Base-by-base conservation (phyloP, 768 basidiomycete species). In the Trichaptum fuscoviolaceum region DNA sequence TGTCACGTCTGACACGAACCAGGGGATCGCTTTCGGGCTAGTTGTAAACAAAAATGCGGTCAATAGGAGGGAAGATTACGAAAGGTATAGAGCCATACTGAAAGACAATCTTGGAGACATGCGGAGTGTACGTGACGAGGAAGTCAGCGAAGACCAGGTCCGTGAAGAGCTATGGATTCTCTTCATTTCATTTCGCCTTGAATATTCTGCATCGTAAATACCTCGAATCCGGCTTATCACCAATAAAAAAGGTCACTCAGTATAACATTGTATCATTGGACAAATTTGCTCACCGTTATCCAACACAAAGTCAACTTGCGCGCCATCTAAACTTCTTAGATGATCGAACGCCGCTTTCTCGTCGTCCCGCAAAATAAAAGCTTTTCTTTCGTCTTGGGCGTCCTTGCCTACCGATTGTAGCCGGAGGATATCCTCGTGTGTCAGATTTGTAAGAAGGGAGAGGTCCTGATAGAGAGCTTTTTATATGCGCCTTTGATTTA, bases 1-100 rank as follows among this genome's bases (percentile, higher is more conserved):
- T 4, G 92, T 91, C 27, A 96, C 95, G 74, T 97, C 94, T 12
- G 92, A 95, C 60, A 98, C 96, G 74, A 99, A 99, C 95, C 96
- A 99, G 0, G 96, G 96, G 63, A 98, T 91, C 9, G 91, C 80
- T 75, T 99, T 98, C 0, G 95, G 93, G 78, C 95, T 96, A 67
- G 3, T 12, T 58, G 64, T 20, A 65, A 23, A 60, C 58, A 60
- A 57, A 64, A 20, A 57, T 61, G 69, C 63, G n/a, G 18, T 25
- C 52, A 17, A 18, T 18, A 26, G 67, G 35, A 64, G 9, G 15
- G 66, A 1, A 3, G 4, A 36, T 26, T 58, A 2, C 65, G 52
- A 27, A 30, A 66, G 18, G 30, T 8, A 8, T 62, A 17, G 34
- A 35, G 26, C 57, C 82, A 87, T 67, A 96, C 95, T 99, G 96